Evolutionary conservation across 768 basidiomycete genomes (phyloP).

Genomic region (Mycena epipterygia): DNA sequence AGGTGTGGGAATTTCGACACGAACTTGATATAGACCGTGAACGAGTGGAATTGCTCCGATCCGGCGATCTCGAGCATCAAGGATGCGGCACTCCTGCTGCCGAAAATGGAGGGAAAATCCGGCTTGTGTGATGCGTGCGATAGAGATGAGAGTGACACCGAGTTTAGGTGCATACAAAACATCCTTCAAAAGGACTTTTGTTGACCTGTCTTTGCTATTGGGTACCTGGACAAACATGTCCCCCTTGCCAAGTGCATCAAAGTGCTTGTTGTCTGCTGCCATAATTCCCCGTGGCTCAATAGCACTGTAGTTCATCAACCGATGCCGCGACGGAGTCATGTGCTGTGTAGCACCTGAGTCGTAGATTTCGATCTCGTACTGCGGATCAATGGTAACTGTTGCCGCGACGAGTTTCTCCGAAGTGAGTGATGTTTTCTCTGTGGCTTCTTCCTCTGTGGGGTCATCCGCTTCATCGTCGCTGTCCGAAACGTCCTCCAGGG

Average conservation of each 20-base stretch:
- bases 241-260: constrained; percentile 47
- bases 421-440: neutral
- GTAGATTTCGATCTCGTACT: constrained; percentile 42
- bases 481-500: neutral
- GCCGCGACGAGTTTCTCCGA: neutral
- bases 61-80: neutral
- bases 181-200: constrained; percentile 40
- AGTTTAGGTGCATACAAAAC: constrained; percentile 48
- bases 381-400: neutral
- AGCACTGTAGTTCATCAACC: constrained; percentile 43
- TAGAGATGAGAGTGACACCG: constrained; percentile 47
- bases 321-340: constrained; percentile 48
- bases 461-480: neutral
- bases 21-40: constrained; percentile 24
- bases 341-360: constrained; percentile 54
- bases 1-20: neutral
- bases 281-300: constrained; percentile 45
- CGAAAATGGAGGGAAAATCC: constrained; percentile 42
- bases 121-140: constrained; percentile 44
- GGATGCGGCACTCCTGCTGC: constrained; percentile 39
- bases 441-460: neutral
- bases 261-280: constrained; percentile 44
- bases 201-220: constrained; percentile 33
- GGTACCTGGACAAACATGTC: constrained; percentile 45
- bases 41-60: constrained; percentile 21